Percentiles rank a stretch among this genome's conserved stretches.
Evolutionary conservation across 148 eudicot species (phyloP).

Genomic region (Rhododendron ferrugineum): DNA sequence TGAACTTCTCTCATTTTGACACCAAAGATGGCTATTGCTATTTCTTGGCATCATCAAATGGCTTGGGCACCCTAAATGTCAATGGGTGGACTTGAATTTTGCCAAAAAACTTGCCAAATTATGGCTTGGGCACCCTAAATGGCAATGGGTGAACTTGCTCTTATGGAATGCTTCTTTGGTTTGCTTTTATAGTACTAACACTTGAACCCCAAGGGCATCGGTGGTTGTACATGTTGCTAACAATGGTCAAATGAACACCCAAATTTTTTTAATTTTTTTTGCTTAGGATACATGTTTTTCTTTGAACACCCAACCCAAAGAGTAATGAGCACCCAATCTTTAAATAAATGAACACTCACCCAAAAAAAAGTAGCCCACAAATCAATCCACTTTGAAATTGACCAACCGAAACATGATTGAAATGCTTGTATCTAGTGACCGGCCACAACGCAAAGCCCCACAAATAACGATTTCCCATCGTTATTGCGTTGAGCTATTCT

Average conservation of each 20-base stretch:
- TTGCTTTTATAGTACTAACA: neutral
- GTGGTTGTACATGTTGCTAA: neutral
- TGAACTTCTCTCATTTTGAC: neutral
- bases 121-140: neutral
- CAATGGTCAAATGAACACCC: neutral
- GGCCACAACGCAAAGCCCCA: neutral
- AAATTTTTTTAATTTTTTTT: too few relatives aligned
- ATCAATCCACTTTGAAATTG: too few relatives aligned
- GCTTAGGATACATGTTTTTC: neutral
- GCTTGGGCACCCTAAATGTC: neutral
- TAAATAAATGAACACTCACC: too few relatives aligned
- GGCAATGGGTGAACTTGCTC: neutral
- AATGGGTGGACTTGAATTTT: neutral
- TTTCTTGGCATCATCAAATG: neutral
- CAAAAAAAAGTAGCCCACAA: too few relatives aligned
- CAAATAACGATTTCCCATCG: neutral
- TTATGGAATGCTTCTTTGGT: neutral
- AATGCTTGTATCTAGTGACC: neutral
- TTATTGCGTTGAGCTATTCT: neutral
- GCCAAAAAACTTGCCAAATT: neutral
- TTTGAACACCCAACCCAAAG: neutral
- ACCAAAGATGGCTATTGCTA: neutral
- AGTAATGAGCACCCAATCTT: neutral
- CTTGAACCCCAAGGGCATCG: neutral
- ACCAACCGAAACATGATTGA: neutral